Evolutionary conservation across 495 filamentous ascomycete genomes (phyloP).

Genomic region (Physcia stellaris): DNA sequence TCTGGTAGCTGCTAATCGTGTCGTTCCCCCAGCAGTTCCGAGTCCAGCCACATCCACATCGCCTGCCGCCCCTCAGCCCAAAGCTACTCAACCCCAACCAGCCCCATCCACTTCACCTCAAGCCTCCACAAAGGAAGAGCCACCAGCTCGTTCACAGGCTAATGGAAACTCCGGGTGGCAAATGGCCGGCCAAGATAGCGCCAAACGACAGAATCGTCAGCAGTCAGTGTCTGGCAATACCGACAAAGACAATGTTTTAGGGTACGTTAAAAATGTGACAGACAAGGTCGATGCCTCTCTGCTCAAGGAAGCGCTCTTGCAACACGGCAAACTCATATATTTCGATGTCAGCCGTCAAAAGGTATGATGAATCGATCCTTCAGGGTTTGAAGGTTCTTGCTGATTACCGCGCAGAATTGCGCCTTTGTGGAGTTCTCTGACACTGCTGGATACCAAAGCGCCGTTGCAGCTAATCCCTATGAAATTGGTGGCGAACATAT

Average conservation of each 20-base stretch:
- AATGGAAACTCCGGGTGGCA: constrained; percentile 54
- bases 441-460: constrained; percentile 61
- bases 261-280: constrained; percentile 87
- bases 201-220: constrained; percentile 63
- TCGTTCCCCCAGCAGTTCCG: constrained; percentile 25
- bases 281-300: constrained; percentile 62
- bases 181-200: constrained; percentile 61
- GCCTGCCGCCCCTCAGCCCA: constrained; percentile 25
- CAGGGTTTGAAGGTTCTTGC: background rate
- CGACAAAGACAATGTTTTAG: constrained; percentile 53
- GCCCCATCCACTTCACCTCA: constrained; percentile 16
- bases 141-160: constrained; percentile 31
- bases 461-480: constrained; percentile 75
- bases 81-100: constrained; percentile 29
- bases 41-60: constrained; percentile 26
- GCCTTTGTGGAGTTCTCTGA: constrained; percentile 91
- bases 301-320: constrained; percentile 48
- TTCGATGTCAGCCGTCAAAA: constrained; percentile 83
- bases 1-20: constrained; percentile 44
- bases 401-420: constrained; percentile 53
- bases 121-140: constrained; percentile 27
- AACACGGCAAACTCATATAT: constrained; percentile 68
- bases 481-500: constrained; percentile 67
- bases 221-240: constrained; percentile 30
- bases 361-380: constrained; percentile 38